Base-by-base conservation (phyloP, 2,329 filamentous ascomycete species). In the Nemania sp. region DNA sequence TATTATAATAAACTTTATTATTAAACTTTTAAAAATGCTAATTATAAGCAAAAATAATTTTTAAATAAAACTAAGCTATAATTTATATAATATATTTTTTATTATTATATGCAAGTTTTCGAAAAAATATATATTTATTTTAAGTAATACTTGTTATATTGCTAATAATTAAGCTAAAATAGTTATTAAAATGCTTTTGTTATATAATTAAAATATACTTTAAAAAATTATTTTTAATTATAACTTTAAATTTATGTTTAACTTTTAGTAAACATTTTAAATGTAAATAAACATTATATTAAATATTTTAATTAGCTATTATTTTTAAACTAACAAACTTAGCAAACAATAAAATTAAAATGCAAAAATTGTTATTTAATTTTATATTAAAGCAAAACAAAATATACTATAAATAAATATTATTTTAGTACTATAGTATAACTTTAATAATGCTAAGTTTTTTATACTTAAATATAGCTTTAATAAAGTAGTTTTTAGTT, bases 401-500 rank as follows among this genome's bases (percentile, higher is more conserved):
- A 55, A 35, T 38, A 57, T 57, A 11, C 1, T 49, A 57, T 63
- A 49, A 49, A 32, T 27, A 22, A 29, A 63, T 26, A 47, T 62
- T 22, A 22, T 62, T 29, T 15, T 41, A 35, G 15, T 41, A n/a
- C 51, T 66, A 24, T 66, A 66, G 45, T 32, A 61, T 43, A 62
- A 56, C 7, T 66, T 66, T 61, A 66, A 66, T 51, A 66, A 58
- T 51, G 7, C n/a, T 8, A 61, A 61, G 32, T 66, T 24, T 15
- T 41, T 41, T 43, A 32, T 35, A 22, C n/a, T 49, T 0, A 57
- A 52, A 22, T 11, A 49, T 20, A 56, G 26, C 6, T 29, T 57
- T 8, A 60, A 66, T 27, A 45, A 66, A 45, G 2, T 62, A 10
- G 3, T 62, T 22, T 32, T 57, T 27, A 45, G n/a, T 0, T 66